Conservation (phyloP, 1,139 yeast genomes). For the Spathaspora sp. region DNA sequence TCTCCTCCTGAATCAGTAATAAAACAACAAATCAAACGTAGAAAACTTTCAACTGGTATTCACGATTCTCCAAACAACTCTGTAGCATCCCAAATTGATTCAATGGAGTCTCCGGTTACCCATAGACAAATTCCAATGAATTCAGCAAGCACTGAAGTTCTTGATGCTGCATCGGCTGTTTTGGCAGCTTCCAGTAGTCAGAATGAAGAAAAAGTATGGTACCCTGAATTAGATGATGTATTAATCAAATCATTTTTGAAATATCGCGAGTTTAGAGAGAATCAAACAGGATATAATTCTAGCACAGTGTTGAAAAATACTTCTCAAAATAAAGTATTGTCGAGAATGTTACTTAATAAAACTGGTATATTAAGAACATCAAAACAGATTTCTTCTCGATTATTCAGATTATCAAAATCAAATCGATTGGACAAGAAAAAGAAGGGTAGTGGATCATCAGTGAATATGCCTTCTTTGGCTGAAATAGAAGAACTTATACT, state of each 20-base stretch:
- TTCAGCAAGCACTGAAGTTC: neutral
- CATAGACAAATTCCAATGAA: neutral
- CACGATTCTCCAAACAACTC: slow-evolving; percentile 37
- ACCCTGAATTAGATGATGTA: slow-evolving; percentile 35
- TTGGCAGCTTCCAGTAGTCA: slow-evolving; percentile 2
- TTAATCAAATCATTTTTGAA: slow-evolving; percentile 37
- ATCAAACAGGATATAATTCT: slow-evolving; percentile 20
- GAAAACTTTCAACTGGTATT: slow-evolving; percentile 11
- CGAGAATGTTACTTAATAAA: slow-evolving; percentile 41
- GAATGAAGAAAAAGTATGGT: slow-evolving; percentile 36
- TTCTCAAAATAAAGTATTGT: slow-evolving; percentile 42
- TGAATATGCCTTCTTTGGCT: slow-evolving; percentile 1
- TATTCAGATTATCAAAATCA: slow-evolving; percentile 25
- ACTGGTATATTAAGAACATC: slow-evolving; percentile 39
- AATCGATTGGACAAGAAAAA: slow-evolving; percentile 16
- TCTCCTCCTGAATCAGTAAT: neutral
- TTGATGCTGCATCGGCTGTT: slow-evolving; percentile 2
- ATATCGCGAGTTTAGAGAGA: slow-evolving; percentile 34
- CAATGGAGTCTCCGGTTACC: slow-evolving; percentile 33
- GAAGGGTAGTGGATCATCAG: slow-evolving; percentile 13
- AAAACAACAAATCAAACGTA: slow-evolving; percentile 5
- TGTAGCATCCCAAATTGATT: slow-evolving; percentile 39
- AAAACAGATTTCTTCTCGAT: slow-evolving; percentile 41
- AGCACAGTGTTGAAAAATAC: slow-evolving; percentile 31
- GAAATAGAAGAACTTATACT: slow-evolving; percentile 24